These are phyloP conservation scores for Scolecobasidium constrictum DNA, from an alignment of 2,329 filamentous ascomycete genomes.

Conservation along the genomic window DNA sequence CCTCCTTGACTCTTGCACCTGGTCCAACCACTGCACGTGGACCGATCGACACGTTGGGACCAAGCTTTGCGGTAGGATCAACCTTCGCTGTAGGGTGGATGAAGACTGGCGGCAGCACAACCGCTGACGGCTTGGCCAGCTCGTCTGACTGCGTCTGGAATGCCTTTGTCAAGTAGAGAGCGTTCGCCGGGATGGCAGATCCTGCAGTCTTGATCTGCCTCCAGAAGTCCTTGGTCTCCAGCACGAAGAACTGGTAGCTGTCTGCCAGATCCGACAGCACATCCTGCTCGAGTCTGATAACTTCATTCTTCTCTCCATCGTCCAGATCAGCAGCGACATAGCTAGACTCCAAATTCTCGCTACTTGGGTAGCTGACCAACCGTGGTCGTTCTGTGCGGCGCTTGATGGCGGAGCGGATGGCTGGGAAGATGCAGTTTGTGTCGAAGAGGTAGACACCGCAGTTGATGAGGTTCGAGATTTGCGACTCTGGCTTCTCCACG, in stretches of 20 bases:
- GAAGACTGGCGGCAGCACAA: constrained; percentile 85
- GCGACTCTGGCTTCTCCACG: constrained; percentile 95
- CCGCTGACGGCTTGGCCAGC: constrained; percentile 71
- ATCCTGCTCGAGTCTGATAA: constrained; percentile 92
- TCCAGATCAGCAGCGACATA: constrained; percentile 52
- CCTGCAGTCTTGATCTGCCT: constrained; percentile 99
- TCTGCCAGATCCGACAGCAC: constrained; percentile 92
- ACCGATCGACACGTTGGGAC: constrained; percentile 92
- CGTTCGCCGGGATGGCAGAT: constrained; percentile 92
- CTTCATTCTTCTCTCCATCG: constrained; percentile 69
- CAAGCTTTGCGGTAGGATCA: constrained; percentile 90
- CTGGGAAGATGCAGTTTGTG: constrained; percentile 91
- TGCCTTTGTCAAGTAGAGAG: constrained; percentile 90
- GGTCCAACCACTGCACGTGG: constrained; percentile 77
- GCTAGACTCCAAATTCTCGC: constrained; percentile 75
- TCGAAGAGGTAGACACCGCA: constrained; percentile 97
- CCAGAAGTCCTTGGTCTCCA: constrained; percentile 99
- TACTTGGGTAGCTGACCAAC: constrained; percentile 88
- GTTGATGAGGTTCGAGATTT: constrained; percentile 98
- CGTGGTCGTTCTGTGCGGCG: constrained; percentile 84
- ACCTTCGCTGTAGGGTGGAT: constrained; percentile 87
- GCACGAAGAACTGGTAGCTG: constrained; percentile 95
- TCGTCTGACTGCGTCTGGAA: constrained; percentile 73
- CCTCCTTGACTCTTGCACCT: constrained; percentile 87
- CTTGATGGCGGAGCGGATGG: constrained; percentile 90